Evolutionary conservation across 352 stramenopile species (phyloP).

Genomic region (Phytophthora sp.): DNA sequence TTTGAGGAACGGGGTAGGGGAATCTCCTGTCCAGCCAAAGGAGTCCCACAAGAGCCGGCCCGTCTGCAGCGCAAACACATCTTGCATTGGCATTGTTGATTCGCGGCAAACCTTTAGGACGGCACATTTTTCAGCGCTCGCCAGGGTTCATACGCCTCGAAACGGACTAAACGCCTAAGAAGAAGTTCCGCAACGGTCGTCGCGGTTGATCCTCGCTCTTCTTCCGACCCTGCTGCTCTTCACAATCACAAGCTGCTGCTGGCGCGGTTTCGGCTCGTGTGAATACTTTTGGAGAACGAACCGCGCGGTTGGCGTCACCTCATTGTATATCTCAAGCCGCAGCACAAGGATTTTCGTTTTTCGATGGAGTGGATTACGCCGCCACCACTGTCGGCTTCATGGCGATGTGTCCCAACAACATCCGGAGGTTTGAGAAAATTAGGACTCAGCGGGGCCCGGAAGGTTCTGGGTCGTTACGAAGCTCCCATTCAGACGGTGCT

Average conservation of each 20-base stretch:
- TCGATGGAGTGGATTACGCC: slow-evolving; percentile 9
- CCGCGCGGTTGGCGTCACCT: neutral
- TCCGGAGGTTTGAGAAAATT: slow-evolving; percentile 30
- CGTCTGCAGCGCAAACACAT: slow-evolving; percentile 16
- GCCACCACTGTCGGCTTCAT: slow-evolving; percentile 8
- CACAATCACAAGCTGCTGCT: slow-evolving; percentile 7
- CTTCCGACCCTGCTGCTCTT: neutral
- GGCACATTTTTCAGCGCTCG: slow-evolving; percentile 16
- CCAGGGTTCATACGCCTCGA: slow-evolving; percentile 5
- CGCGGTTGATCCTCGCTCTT: neutral
- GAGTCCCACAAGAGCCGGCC: slow-evolving; percentile 5
- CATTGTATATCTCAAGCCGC: slow-evolving; percentile 13
- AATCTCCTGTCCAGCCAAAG: slow-evolving; percentile 22
- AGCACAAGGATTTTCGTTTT: slow-evolving; percentile 4
- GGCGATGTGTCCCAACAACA: slow-evolving; percentile 25
- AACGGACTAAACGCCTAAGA: slow-evolving; percentile 30
- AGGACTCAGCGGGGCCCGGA: slow-evolving; percentile 6
- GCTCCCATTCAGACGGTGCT: slow-evolving; percentile 14
- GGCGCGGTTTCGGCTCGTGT: neutral
- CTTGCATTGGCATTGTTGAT: slow-evolving; percentile 20
- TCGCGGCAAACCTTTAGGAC: slow-evolving; percentile 2
- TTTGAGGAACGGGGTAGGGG: slow-evolving; percentile 21
- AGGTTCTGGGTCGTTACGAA: slow-evolving; percentile 33
- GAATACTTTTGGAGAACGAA: neutral
- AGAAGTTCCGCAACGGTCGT: slow-evolving; percentile 8